Evolutionary conservation across 768 basidiomycete species (phyloP).

Genomic region (Gymnopilus junonius): DNA sequence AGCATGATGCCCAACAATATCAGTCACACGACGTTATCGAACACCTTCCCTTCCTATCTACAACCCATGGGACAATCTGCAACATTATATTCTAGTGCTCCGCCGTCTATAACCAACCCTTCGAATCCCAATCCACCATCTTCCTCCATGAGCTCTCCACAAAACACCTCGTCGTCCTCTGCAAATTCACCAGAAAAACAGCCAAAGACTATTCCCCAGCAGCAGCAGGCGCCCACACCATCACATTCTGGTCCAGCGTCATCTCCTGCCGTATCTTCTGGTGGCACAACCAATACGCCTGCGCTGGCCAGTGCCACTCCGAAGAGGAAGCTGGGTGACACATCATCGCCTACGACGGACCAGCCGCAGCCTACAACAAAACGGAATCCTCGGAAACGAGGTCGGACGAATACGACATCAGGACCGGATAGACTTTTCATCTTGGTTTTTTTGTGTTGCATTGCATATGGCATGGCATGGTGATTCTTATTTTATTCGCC

Average conservation of each 20-base stretch:
- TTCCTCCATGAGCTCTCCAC: slow-evolving; percentile 45
- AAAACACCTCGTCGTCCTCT: slow-evolving; percentile 52
- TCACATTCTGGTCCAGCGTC: slow-evolving; percentile 33
- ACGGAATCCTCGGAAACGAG: slow-evolving; percentile 50
- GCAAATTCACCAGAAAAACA: slow-evolving; percentile 66
- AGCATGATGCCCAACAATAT: neutral
- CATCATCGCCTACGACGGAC: slow-evolving; percentile 55
- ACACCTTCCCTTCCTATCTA: slow-evolving; percentile 24
- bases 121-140: slow-evolving; percentile 33
- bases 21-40: slow-evolving; percentile 16
- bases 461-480: neutral
- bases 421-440: slow-evolving; percentile 43
- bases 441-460: slow-evolving; percentile 20
- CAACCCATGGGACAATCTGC: slow-evolving; percentile 27
- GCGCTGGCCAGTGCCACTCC: slow-evolving; percentile 51
- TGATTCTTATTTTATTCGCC: slow-evolving; percentile 13
- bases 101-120: slow-evolving; percentile 51
- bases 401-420: slow-evolving; percentile 44
- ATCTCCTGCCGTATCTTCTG: slow-evolving; percentile 35
- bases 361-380: slow-evolving; percentile 44
- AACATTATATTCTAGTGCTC: slow-evolving; percentile 55
- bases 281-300: slow-evolving; percentile 53
- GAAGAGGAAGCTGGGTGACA: slow-evolving; percentile 57
- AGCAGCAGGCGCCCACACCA: slow-evolving; percentile 19
- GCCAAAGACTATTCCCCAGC: slow-evolving; percentile 56